Evolutionary conservation across 805 yeast species (phyloP).

Genomic region (Zygosaccharomyces pseudorouxii): DNA sequence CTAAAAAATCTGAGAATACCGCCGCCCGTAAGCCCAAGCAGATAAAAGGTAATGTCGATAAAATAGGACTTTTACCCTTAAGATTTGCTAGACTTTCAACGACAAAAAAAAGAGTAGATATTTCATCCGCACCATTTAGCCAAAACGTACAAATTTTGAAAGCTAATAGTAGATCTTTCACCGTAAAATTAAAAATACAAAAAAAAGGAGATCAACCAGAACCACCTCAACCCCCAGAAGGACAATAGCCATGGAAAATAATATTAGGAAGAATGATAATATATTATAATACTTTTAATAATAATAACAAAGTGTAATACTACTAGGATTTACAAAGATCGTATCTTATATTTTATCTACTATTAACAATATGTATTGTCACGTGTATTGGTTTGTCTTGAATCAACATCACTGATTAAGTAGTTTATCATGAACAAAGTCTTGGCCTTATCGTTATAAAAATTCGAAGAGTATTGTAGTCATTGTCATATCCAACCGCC

Average conservation of each 20-base stretch:
- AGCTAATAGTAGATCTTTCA: conserved; percentile 30
- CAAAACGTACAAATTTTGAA: conserved; percentile 25
- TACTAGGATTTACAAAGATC: not conserved
- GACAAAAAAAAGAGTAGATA: conserved; percentile 34
- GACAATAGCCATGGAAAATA: not conserved
- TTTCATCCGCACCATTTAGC: conserved; percentile 43
- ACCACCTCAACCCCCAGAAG: not conserved
- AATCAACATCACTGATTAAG: not conserved
- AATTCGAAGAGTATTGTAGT: not conserved
- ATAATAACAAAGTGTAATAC: not conserved
- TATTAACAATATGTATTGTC: not conserved
- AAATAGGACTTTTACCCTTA: conserved; percentile 32
- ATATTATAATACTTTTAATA: too few species aligned
- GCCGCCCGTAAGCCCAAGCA: conserved; percentile 8
- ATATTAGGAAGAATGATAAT: not conserved
- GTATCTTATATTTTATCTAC: not conserved
- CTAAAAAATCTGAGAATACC: conserved; percentile 8
- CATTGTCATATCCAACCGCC: not conserved
- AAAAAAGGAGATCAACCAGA: conserved; percentile 2
- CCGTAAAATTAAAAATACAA: conserved; percentile 24
- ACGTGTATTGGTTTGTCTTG: not conserved
- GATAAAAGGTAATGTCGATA: conserved; percentile 19
- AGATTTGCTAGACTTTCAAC: conserved; percentile 43
- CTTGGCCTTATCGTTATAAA: not conserved
- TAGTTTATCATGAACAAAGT: not conserved